Conservation (phyloP, 768 basidiomycete genomes). For the Leccinellum luteum region DNA sequence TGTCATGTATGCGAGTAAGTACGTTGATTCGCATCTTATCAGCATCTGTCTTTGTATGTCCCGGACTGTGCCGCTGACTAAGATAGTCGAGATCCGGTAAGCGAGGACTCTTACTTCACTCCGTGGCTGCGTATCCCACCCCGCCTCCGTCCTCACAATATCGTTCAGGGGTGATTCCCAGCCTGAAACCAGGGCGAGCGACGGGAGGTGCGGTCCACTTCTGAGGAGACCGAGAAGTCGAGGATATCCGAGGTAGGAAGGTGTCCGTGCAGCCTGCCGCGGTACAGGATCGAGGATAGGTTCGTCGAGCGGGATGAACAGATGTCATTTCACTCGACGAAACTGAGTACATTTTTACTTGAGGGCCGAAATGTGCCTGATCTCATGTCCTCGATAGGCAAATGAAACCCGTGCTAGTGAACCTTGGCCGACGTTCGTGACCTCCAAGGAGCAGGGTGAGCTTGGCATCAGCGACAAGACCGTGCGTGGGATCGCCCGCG, state of each 20-base stretch:
- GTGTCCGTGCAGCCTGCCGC: not conserved
- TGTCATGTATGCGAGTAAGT: not conserved
- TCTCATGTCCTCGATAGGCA: slow-evolving; percentile 13
- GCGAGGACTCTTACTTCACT: too few species aligned
- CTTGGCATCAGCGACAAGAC: slow-evolving; percentile 50
- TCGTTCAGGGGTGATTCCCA: too few species aligned
- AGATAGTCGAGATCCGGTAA: not conserved
- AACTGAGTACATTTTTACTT: slow-evolving; percentile 13
- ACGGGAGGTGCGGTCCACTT: too few species aligned
- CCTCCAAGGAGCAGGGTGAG: slow-evolving; percentile 39
- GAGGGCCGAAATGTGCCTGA: slow-evolving; percentile 43
- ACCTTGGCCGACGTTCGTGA: slow-evolving; percentile 27
- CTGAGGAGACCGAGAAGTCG: too few species aligned
- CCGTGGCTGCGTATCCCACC: too few species aligned
- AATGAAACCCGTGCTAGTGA: slow-evolving; percentile 15
- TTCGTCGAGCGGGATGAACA: not conserved
- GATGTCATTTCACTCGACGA: not conserved
- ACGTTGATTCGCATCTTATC: not conserved
- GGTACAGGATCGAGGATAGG: too few species aligned
- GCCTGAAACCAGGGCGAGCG: too few species aligned
- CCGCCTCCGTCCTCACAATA: too few species aligned
- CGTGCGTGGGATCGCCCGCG: slow-evolving; percentile 30
- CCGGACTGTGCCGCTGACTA: not conserved
- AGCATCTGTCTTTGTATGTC: not conserved
- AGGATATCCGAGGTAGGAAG: not conserved